phyloP scores from a whole-genome alignment of 208 protist genomes.

The Crithidia sp. region DNA sequence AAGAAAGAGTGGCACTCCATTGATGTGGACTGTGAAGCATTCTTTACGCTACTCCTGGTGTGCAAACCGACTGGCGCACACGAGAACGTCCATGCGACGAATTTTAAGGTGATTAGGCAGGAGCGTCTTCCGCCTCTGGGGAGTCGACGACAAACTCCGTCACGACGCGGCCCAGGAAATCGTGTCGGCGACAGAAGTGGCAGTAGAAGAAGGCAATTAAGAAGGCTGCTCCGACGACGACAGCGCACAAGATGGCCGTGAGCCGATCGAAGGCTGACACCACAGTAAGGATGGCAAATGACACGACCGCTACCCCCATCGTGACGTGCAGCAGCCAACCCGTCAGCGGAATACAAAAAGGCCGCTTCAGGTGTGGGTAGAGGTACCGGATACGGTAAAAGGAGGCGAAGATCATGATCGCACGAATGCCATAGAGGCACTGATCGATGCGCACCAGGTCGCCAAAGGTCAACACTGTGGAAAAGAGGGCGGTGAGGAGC shows the following conservation, averaged over 20 bases:
- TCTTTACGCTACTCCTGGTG: no score
- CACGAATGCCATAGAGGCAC: conserved; percentile 75
- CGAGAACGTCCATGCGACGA: no score
- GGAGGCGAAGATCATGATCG: conserved; percentile 57
- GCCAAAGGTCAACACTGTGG: conserved; percentile 62
- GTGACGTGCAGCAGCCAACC: conserved; percentile 45
- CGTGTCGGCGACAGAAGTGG: conserved; percentile 43
- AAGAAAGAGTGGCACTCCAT: no score
- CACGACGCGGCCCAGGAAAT: conserved; percentile 74
- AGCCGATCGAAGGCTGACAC: conserved; percentile 51
- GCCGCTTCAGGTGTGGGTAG: conserved; percentile 69
- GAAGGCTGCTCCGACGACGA: conserved; percentile 35
- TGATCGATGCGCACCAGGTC: conserved; percentile 76
- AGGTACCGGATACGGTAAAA: conserved; percentile 67
- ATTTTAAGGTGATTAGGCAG: no score
- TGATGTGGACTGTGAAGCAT: no score
- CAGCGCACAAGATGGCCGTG: conserved; percentile 46
- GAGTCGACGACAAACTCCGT: conserved; percentile 31
- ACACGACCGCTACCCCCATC: conserved; percentile 47
- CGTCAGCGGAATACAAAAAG: conserved; percentile 60
- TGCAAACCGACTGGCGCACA: no score
- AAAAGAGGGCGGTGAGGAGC: conserved; percentile 66
- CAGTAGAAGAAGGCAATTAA: conserved; percentile 55
- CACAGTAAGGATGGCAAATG: conserved; percentile 48
- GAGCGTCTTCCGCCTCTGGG: neutral